These are phyloP conservation scores for Yamadazyma mexicana DNA, from an alignment of 1,139 yeast species.

Conservation along the genomic window DNA sequence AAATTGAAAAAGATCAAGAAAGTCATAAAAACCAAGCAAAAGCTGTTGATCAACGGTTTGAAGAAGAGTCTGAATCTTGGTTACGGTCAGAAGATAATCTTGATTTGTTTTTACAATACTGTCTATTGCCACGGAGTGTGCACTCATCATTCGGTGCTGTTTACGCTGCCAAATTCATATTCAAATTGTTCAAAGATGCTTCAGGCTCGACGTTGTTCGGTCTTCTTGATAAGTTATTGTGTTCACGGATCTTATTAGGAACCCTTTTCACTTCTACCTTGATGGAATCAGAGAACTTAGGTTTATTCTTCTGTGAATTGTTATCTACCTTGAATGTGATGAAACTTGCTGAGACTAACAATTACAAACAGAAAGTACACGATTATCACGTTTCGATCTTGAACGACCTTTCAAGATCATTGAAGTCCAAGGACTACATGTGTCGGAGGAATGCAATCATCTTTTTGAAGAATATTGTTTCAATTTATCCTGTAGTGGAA, in stretches of 20 bases:
- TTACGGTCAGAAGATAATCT: conserved; percentile 18
- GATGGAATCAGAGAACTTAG: conserved; percentile 79
- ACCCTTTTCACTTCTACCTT: conserved; percentile 72
- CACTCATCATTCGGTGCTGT: conserved; percentile 88
- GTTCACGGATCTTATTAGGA: conserved; percentile 51
- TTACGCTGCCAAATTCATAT: conserved; percentile 62
- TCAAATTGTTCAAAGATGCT: conserved; percentile 48
- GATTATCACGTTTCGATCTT: conserved; percentile 57
- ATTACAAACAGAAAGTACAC: conserved; percentile 45
- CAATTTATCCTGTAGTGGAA: conserved; percentile 67
- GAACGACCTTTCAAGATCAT: conserved; percentile 47
- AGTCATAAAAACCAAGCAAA: conserved; percentile 32
- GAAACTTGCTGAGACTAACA: conserved; percentile 25
- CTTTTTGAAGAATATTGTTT: conserved; percentile 66
- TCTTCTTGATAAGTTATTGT: conserved; percentile 52
- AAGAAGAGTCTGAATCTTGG: conserved; percentile 23
- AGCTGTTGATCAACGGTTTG: conserved; percentile 15
- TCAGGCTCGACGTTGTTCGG: conserved; percentile 41
- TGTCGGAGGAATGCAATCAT: conserved; percentile 80
- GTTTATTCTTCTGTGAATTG: conserved; percentile 66
- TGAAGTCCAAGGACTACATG: conserved; percentile 67
- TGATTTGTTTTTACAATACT: conserved; percentile 54
- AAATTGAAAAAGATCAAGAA: conserved; percentile 26
- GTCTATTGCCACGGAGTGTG: conserved; percentile 73
- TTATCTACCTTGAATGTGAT: conserved; percentile 36